These are phyloP conservation scores for Sutorius australiensis DNA, from an alignment of 768 basidiomycete species.

Conservation along the genomic window DNA sequence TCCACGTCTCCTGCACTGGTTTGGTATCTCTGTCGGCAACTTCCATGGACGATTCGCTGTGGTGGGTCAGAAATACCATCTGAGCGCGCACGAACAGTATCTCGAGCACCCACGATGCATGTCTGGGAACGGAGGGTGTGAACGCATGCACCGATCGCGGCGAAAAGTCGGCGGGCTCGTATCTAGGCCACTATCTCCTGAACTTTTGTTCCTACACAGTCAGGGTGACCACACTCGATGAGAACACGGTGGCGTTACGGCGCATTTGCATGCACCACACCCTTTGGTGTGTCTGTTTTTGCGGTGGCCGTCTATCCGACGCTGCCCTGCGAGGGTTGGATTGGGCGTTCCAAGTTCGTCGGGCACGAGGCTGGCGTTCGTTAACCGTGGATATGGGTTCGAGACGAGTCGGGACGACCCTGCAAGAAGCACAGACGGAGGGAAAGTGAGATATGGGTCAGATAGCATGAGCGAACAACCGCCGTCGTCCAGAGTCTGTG, in stretches of 20 bases:
- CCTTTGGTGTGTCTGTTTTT: too few species aligned
- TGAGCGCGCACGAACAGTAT: not conserved
- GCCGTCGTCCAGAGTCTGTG: not conserved
- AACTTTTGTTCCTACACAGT: conserved; percentile 1
- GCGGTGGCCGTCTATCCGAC: not conserved
- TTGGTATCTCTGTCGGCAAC: not conserved
- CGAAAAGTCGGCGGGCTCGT: not conserved
- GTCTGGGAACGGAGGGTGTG: conserved; percentile 6
- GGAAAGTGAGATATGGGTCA: conserved; percentile 2
- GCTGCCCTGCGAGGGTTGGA: not conserved
- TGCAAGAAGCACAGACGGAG: conserved; percentile 1
- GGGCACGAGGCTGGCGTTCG: conserved; percentile 6
- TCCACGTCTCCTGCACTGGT: not conserved
- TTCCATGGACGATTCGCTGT: not conserved
- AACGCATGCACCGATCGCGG: conserved; percentile 1
- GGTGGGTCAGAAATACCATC: not conserved
- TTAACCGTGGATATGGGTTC: not conserved
- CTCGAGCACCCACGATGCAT: not conserved
- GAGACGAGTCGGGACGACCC: conserved; percentile 2
- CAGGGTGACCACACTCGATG: not conserved
- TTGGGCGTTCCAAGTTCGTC: not conserved
- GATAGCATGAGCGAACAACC: not conserved
- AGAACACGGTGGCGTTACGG: not conserved
- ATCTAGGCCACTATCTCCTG: not conserved
- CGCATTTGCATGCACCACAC: not conserved